Conservation (phyloP, 2,329 filamentous ascomycete species). For the Lithohypha guttulata region DNA sequence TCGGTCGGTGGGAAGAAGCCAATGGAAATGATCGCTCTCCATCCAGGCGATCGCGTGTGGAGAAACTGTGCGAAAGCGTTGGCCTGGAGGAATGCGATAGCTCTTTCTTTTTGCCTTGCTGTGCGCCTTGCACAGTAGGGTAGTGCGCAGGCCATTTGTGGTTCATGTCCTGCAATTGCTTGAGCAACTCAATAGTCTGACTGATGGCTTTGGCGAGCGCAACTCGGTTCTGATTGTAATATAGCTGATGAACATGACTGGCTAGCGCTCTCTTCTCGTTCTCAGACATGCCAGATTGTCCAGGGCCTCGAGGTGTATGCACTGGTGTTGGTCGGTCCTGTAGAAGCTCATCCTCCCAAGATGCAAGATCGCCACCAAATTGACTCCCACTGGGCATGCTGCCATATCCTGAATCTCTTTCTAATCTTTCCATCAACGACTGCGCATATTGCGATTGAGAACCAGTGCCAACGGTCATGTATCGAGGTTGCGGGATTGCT, state of each 20-base stretch:
- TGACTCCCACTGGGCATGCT: constrained; percentile 58
- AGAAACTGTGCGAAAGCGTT: constrained; percentile 27
- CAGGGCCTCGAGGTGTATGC: constrained; percentile 42
- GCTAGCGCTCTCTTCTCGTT: constrained; percentile 59
- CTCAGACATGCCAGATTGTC: constrained; percentile 43
- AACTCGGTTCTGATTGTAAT: constrained; percentile 71
- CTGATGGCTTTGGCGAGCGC: constrained; percentile 81
- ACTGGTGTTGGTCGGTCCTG: constrained; percentile 48
- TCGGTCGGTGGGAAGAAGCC: constrained; percentile 31
- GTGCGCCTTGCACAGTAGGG: constrained; percentile 63
- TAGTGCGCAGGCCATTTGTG: constrained; percentile 89
- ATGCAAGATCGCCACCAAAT: constrained; percentile 32
- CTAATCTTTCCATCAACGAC: constrained; percentile 68
- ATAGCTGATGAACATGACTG: constrained; percentile 76
- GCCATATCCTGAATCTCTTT: constrained; percentile 85
- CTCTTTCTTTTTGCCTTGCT: constrained; percentile 28
- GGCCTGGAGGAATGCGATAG: constrained; percentile 26
- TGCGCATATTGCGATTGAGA: constrained; percentile 71
- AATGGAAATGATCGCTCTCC: constrained; percentile 25
- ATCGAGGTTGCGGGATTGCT: constrained; percentile 53
- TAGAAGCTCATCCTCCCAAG: constrained; percentile 46
- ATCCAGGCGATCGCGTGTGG: constrained; percentile 24
- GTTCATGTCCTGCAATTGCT: constrained; percentile 79
- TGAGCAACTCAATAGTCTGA: constrained; percentile 71
- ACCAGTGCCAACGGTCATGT: constrained; percentile 81